Base-by-base conservation (phyloP, 164 flowering plant genomes). In the Vitis labrusca region DNA sequence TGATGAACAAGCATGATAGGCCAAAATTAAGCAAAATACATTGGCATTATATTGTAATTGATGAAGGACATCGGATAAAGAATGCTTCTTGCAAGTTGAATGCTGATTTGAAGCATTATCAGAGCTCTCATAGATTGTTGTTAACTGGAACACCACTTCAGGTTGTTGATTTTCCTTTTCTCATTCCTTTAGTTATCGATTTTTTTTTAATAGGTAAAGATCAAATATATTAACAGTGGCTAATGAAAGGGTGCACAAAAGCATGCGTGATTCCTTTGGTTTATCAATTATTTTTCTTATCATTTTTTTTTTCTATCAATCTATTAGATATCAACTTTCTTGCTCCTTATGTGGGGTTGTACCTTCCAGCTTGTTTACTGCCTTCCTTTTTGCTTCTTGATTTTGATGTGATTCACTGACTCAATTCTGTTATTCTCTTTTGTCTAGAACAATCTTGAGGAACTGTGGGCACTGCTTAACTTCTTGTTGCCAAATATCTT, bases 81-180 rank as follows among this genome's bases (percentile, higher is more conserved):
- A 90, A 95, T 84, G 99, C 99, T 67, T 91, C 99, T 37, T 96
- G 99, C 88, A 96, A 96, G 81, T 77, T 96, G 81, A 96, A 96
- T 84, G 93, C 98, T 62, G 98, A 96, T 53, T 77, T 96, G 81
- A 96, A 87, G 83, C 93, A 86, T 73, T 96, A 93, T 75, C 90
- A 84, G 63, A 96, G 99, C 67, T 81, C 90, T 74, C 98, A 96
- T 82, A 82, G 97, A 68, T 80, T 96, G 80, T 86, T 96, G 68
- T 83, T 96, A 79, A 96, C 99, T 65, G 99, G 99, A 68, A 96
- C 99, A 47, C 99, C 99, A 32, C 71, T 95, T 16, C 99, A 95
- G 98, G 99, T 94, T 5, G 49, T 10, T 29, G 14, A 53, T 19
- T 73, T 13, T 51, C 59, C 59, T 59, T 15, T 57, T 17, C 37